Conservation (phyloP, 2,329 filamentous ascomycete species). For the Botrytis fragariae region DNA sequence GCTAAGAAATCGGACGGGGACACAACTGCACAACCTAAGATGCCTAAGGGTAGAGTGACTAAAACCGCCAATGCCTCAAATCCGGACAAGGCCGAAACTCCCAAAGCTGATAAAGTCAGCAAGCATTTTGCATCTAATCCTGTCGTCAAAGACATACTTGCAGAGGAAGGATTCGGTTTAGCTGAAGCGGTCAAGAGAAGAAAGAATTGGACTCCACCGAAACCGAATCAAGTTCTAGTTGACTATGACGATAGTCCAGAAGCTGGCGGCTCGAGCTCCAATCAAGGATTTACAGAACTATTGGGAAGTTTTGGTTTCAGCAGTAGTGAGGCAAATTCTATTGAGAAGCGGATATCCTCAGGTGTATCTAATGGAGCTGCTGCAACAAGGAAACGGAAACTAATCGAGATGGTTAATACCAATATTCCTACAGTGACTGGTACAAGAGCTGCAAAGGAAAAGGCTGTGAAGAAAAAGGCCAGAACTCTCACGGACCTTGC, state of each 20-base stretch:
- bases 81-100: constrained; percentile 11
- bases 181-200: constrained; percentile 52
- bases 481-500: constrained; percentile 77
- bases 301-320: constrained; percentile 44
- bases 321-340: constrained; percentile 25
- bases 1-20: constrained; percentile 28
- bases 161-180: constrained; percentile 29
- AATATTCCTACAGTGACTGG: constrained; percentile 25
- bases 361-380: constrained; percentile 12
- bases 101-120: constrained; percentile 23
- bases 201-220: constrained; percentile 67
- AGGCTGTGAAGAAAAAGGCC: constrained; percentile 59
- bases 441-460: constrained; percentile 7
- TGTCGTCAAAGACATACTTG: background rate
- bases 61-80: constrained; percentile 36
- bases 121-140: constrained; percentile 16
- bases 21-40: constrained; percentile 36
- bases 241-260: background rate
- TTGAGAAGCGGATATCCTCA: constrained; percentile 19
- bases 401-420: constrained; percentile 50
- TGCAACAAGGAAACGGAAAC: constrained; percentile 53
- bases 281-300: constrained; percentile 39
- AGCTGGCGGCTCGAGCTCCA: constrained; percentile 4
- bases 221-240: constrained; percentile 37
- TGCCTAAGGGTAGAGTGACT: constrained; percentile 39